phyloP scores from a whole-genome alignment of 352 stramenopile genomes.

The Phytophthora agathidicida region DNA sequence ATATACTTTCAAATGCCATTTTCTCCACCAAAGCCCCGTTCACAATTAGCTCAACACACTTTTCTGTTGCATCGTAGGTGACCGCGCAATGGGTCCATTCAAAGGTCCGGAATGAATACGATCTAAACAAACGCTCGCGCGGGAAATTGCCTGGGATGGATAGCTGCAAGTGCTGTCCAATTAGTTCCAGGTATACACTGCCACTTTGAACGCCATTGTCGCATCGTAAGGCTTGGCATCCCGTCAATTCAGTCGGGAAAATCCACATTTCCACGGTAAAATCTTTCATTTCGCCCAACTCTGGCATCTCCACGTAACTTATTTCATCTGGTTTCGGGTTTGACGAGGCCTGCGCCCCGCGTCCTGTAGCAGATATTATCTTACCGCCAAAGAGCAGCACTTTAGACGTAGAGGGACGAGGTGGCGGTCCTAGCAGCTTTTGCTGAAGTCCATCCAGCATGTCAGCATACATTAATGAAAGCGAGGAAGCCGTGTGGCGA shows the following conservation, averaged over 20 bases:
- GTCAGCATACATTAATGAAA: slow-evolving; percentile 79
- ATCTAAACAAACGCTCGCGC: slow-evolving; percentile 71
- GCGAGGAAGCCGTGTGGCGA: slow-evolving; percentile 74
- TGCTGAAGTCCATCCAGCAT: slow-evolving; percentile 62
- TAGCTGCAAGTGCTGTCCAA: slow-evolving; percentile 70
- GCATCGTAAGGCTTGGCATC: slow-evolving; percentile 70
- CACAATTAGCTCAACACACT: slow-evolving; percentile 49
- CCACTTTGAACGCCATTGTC: slow-evolving; percentile 77
- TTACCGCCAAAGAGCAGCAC: slow-evolving; percentile 69
- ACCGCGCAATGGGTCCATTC: slow-evolving; percentile 78
- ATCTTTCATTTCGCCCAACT: slow-evolving; percentile 61
- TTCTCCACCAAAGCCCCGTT: slow-evolving; percentile 53
- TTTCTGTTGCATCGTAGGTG: slow-evolving; percentile 43
- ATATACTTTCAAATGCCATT: slow-evolving; percentile 50
- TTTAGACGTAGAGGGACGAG: slow-evolving; percentile 45
- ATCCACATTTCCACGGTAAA: slow-evolving; percentile 89
- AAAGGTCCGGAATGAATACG: slow-evolving; percentile 55
- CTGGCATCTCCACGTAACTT: slow-evolving; percentile 71
- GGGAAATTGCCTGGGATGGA: slow-evolving; percentile 75
- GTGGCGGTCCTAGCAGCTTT: slow-evolving; percentile 50
- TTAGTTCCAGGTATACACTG: slow-evolving; percentile 77
- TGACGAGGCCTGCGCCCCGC: slow-evolving; percentile 19
- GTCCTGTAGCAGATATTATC: slow-evolving; percentile 12
- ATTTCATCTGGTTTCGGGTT: slow-evolving; percentile 56
- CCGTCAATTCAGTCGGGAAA: slow-evolving; percentile 62